Evolutionary conservation across 192 early-diverging fungal genomes (phyloP).

Genomic region (Helicostylum pulchrum): DNA sequence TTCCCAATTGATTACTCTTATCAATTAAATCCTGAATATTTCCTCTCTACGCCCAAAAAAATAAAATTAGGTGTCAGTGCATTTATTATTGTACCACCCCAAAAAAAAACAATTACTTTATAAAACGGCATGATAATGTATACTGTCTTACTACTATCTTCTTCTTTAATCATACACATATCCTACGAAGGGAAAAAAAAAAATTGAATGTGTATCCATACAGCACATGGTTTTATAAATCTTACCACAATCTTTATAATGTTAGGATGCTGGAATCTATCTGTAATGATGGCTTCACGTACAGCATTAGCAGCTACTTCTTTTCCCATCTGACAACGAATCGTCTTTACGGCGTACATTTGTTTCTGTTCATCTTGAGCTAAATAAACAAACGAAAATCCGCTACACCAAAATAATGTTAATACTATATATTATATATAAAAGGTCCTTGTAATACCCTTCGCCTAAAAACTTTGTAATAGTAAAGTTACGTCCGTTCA

Average conservation of each 20-base stretch:
- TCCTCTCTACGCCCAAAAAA: constrained; percentile 32
- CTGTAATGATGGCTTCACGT: constrained; percentile 61
- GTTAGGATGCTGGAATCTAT: constrained; percentile 52
- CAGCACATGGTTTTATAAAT: neutral
- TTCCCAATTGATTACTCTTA: constrained; percentile 43
- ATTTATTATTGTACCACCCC: neutral
- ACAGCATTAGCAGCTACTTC: constrained; percentile 57
- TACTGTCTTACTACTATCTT: constrained; percentile 46
- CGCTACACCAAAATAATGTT: constrained; percentile 34
- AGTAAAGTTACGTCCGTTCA: constrained; percentile 53
- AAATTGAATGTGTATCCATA: neutral
- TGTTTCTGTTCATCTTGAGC: constrained; percentile 45
- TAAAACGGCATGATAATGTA: constrained; percentile 72
- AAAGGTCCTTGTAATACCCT: constrained; percentile 39
- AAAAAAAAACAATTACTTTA: constrained; percentile 28
- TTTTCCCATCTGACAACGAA: constrained; percentile 56
- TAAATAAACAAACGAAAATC: constrained; percentile 65
- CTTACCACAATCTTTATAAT: constrained; percentile 59
- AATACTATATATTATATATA: neutral
- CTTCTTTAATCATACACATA: constrained; percentile 48
- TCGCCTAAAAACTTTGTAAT: constrained; percentile 59
- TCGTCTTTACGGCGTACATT: constrained; percentile 63
- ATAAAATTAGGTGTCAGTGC: neutral
- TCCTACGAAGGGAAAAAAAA: constrained; percentile 38
- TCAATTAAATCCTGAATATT: constrained; percentile 56